These are phyloP conservation scores for Steccherinum ochraceum DNA, from an alignment of 768 basidiomycete species.

Conservation along the genomic window DNA sequence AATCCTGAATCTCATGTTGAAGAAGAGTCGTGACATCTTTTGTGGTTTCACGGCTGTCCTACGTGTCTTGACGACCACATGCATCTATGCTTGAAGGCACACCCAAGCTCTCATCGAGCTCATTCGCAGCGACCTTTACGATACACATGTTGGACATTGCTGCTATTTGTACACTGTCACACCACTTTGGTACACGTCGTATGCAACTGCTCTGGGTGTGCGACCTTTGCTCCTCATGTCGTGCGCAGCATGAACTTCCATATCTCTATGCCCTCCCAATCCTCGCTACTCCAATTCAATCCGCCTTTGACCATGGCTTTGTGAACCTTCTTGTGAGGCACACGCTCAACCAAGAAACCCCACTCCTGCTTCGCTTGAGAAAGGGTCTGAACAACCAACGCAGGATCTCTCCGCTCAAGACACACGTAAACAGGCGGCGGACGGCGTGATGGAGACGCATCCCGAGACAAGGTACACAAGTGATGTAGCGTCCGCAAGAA, in stretches of 20 bases:
- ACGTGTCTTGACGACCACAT: no score
- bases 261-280: conserved; percentile 81
- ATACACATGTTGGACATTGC: no score
- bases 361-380: conserved; percentile 46
- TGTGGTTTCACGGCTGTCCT: no score
- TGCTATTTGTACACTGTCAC: no score
- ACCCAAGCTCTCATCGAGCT: no score
- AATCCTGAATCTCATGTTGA: no score
- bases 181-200: no score
- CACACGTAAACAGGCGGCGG: conserved; percentile 54
- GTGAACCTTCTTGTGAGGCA: conserved; percentile 51
- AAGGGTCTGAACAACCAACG: conserved; percentile 53
- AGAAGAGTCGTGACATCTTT: no score
- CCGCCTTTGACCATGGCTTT: conserved; percentile 56
- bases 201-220: no score
- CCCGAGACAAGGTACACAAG: conserved; percentile 36
- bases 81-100: no score
- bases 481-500: conserved; percentile 62
- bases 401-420: conserved; percentile 74
- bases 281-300: conserved; percentile 53
- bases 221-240: no score
- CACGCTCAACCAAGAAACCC: conserved; percentile 51
- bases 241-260: conserved; percentile 43
- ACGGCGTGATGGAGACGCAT: conserved; percentile 15
- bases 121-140: no score